phyloP scores from a whole-genome alignment of 805 yeast genomes.

The Wickerhamiella musiphila region DNA sequence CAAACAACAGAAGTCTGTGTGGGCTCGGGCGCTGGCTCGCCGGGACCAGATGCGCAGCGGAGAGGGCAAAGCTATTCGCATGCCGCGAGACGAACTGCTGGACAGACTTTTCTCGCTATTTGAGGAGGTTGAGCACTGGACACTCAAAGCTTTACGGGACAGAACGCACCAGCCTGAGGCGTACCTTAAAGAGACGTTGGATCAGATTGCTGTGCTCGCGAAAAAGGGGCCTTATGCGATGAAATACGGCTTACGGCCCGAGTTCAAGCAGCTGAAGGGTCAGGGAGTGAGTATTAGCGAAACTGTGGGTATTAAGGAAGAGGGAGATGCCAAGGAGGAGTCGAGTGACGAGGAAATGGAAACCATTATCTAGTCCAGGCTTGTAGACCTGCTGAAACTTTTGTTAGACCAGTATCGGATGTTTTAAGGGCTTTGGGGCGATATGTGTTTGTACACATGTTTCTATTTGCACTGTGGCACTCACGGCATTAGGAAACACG shows the following conservation, averaged over 20 bases:
- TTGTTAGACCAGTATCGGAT: too few relatives aligned
- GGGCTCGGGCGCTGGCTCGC: constrained; percentile 16
- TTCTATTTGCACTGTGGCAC: too few relatives aligned
- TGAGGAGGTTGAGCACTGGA: constrained; percentile 94
- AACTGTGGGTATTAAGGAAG: constrained; percentile 22
- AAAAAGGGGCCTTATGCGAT: constrained; percentile 93
- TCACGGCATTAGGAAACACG: too few relatives aligned
- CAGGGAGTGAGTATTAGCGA: constrained; percentile 13
- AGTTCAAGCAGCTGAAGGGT: constrained; percentile 45
- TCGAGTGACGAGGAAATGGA: constrained; percentile 41
- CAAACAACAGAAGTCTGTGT: constrained; percentile 17
- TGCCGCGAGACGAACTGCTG: constrained; percentile 82
- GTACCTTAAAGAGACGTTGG: constrained; percentile 78
- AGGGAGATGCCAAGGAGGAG: constrained; percentile 52
- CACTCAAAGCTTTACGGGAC: constrained; percentile 82
- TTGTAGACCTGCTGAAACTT: too few relatives aligned
- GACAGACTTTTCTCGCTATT: constrained; percentile 76
- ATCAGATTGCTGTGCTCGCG: constrained; percentile 71
- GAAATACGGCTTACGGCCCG: constrained; percentile 78
- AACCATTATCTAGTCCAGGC: constrained; percentile 33
- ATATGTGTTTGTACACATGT: too few relatives aligned
- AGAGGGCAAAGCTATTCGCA: constrained; percentile 82
- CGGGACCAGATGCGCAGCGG: constrained; percentile 23
- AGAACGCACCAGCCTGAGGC: constrained; percentile 86
- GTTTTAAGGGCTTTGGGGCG: too few relatives aligned